Evolutionary conservation across 768 basidiomycete genomes (phyloP).

Genomic region (Tricholoma matsutake): DNA sequence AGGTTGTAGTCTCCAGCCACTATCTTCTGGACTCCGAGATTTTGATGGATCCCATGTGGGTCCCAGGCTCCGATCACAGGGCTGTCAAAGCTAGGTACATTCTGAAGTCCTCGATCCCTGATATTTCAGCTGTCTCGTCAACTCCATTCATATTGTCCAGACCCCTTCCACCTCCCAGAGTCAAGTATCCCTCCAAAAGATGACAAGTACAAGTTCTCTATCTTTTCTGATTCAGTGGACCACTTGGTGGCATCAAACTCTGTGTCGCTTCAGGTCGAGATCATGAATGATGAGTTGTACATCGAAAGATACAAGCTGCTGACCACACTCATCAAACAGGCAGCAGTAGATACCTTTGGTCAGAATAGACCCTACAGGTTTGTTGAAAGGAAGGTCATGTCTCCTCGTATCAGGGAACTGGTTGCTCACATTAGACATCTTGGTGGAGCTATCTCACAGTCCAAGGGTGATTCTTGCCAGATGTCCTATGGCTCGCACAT

Average conservation of each 20-base stretch:
- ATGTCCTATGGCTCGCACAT: no score
- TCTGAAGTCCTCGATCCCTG: not conserved
- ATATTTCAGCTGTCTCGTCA: not conserved
- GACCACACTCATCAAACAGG: not conserved
- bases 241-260: not conserved
- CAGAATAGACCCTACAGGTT: not conserved
- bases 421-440: no score
- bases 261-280: not conserved
- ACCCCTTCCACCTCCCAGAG: not conserved
- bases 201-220: not conserved
- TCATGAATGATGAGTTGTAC: not conserved
- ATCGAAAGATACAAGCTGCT: not conserved
- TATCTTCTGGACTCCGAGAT: conserved; percentile 5
- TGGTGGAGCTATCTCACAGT: no score
- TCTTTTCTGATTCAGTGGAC: conserved; percentile 2
- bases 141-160: not conserved
- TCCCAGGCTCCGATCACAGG: conserved; percentile 5
- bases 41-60: not conserved
- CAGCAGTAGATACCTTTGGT: not conserved
- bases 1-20: not conserved
- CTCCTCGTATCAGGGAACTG: no score
- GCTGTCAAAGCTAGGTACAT: not conserved
- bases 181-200: conserved; percentile 2
- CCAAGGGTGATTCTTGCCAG: no score
- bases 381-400: no score